Evolutionary conservation across 202 grass and related monocot genomes (phyloP).

Genomic region (Sporobolus alterniflorus): DNA sequence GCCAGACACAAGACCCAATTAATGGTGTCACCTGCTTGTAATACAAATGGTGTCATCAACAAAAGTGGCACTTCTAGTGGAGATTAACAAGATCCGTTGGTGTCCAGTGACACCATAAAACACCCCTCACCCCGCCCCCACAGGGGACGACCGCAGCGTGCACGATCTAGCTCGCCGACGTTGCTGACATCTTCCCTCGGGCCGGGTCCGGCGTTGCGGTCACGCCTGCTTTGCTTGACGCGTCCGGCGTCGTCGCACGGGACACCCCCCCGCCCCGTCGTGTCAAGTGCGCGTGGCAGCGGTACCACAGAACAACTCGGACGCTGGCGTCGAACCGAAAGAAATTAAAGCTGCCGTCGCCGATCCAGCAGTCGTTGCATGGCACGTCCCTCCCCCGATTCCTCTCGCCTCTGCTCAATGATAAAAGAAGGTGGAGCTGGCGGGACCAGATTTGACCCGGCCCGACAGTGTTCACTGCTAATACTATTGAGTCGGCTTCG

Average conservation of each 20-base stretch:
- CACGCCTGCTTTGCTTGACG: too few species aligned
- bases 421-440: neutral
- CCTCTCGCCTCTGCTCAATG: neutral
- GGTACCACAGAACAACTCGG: neutral
- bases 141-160: too few species aligned
- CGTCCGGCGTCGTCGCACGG: neutral
- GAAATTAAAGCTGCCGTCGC: slow-evolving; percentile 15
- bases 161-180: neutral
- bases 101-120: too few species aligned
- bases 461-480: too few species aligned
- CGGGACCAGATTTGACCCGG: slow-evolving; percentile 43
- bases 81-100: too few species aligned
- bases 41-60: too few species aligned
- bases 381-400: slow-evolving; percentile 6
- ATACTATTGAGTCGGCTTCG: too few species aligned
- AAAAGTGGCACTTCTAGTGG: too few species aligned
- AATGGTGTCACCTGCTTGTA: too few species aligned
- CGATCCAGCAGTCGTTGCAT: neutral
- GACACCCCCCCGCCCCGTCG: neutral
- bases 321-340: neutral
- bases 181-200: neutral
- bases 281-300: neutral
- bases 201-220: neutral
- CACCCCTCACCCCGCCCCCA: too few species aligned
- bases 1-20: too few species aligned